Percentiles rank a stretch among this genome's conserved stretches.
Conservation (phyloP, 2,329 filamentous ascomycete genomes). For the Exophiala calicioides region DNA sequence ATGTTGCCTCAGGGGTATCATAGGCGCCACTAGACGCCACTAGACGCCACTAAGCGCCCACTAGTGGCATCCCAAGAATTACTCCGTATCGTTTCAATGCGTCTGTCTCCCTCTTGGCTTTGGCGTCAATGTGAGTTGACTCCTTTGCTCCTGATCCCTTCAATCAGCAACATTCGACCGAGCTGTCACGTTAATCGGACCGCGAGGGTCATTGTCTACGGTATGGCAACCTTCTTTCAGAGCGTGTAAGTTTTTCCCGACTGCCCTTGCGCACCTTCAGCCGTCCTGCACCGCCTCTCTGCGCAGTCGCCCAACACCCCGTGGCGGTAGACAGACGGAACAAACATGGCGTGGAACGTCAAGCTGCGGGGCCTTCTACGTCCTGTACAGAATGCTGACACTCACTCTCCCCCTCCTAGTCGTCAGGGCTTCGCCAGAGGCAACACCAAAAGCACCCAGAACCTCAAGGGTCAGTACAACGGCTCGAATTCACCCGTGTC, state of each 20-base stretch:
- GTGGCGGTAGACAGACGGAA: constrained; percentile 2
- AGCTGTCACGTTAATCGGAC: too few relatives aligned
- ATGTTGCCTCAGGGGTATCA: constrained; percentile 14
- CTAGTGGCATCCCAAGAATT: too few relatives aligned
- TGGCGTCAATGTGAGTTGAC: not conserved
- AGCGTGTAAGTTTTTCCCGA: constrained; percentile 44
- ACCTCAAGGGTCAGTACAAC: constrained; percentile 36
- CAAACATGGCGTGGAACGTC: constrained; percentile 18
- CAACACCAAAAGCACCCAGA: constrained; percentile 47
- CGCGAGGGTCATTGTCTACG: constrained; percentile 19
- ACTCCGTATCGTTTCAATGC: too few relatives aligned
- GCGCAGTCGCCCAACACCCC: constrained; percentile 3
- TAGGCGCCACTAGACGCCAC: too few relatives aligned
- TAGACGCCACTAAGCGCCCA: too few relatives aligned
- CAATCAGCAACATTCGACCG: too few relatives aligned
- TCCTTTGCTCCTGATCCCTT: constrained; percentile 11
- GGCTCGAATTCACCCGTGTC: constrained; percentile 36
- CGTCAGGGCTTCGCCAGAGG: constrained; percentile 53
- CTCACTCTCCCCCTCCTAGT: constrained; percentile 39
- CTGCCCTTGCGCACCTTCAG: not conserved
- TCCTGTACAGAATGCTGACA: constrained; percentile 34
- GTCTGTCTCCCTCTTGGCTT: too few relatives aligned
- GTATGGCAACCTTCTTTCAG: constrained; percentile 52
- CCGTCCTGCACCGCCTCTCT: constrained; percentile 2
- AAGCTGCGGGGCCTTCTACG: constrained; percentile 22